Evolutionary conservation across 305 asterid genomes (phyloP).

Genomic region (Solanum hybrid): DNA sequence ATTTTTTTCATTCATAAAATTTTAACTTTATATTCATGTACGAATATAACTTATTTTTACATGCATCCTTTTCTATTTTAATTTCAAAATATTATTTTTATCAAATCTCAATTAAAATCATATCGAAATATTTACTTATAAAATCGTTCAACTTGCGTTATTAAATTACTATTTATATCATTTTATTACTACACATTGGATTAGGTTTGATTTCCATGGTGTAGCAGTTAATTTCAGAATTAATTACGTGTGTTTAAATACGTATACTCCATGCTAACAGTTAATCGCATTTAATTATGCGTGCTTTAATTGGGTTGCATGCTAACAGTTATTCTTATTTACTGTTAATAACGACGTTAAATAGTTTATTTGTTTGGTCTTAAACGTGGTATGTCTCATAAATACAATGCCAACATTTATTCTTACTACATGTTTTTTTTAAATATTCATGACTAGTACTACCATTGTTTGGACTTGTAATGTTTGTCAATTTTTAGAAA

Average conservation of each 20-base stretch:
- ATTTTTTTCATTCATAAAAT: background rate
- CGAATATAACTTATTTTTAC: background rate
- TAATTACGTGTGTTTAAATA: background rate
- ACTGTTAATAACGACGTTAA: background rate
- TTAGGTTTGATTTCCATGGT: background rate
- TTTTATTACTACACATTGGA: background rate
- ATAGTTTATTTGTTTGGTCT: background rate
- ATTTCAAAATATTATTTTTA: too few species aligned
- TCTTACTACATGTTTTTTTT: background rate
- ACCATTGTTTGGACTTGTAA: background rate
- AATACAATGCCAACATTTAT: background rate
- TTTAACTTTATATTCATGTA: background rate
- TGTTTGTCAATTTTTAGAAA: background rate
- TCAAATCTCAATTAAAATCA: background rate
- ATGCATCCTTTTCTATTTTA: background rate
- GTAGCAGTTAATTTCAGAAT: background rate
- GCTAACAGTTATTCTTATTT: background rate
- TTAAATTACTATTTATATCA: background rate
- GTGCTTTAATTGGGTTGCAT: background rate
- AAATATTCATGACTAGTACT: background rate
- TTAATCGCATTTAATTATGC: background rate
- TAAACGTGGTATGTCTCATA: background rate
- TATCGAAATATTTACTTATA: background rate
- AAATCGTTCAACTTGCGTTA: background rate
- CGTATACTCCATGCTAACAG: background rate